These are phyloP conservation scores for Colletotrichum eremochloae DNA, from an alignment of 2,329 filamentous ascomycete genomes.

Conservation along the genomic window DNA sequence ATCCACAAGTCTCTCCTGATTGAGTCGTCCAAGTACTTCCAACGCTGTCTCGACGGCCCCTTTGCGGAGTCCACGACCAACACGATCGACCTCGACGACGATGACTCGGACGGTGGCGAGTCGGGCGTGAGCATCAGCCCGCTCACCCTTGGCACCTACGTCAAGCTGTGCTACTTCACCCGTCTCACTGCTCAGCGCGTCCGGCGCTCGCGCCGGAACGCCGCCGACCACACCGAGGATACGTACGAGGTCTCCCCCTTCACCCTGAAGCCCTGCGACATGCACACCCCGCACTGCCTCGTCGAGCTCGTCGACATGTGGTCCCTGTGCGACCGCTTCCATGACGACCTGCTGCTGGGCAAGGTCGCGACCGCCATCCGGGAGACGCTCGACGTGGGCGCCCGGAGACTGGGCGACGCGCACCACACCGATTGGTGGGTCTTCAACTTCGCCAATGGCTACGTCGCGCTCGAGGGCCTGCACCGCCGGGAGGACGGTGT, in stretches of 20 bases:
- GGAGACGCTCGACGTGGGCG: slow-evolving; percentile 34
- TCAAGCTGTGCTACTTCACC: slow-evolving; percentile 39
- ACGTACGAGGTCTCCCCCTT: slow-evolving; percentile 37
- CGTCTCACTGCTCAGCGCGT: slow-evolving; percentile 35
- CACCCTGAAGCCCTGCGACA: slow-evolving; percentile 37
- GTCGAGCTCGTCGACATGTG: slow-evolving; percentile 35
- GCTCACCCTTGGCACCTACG: slow-evolving; percentile 32
- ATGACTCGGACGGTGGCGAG: slow-evolving; percentile 1
- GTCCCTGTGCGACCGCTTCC: slow-evolving; percentile 35
- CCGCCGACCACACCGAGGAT: slow-evolving; percentile 29
- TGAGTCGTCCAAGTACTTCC: slow-evolving; percentile 40
- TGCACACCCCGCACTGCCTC: slow-evolving; percentile 34
- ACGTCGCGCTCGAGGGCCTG: slow-evolving; percentile 26
- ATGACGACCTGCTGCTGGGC: slow-evolving; percentile 34
- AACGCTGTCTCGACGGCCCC: slow-evolving; percentile 36
- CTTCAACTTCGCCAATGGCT: slow-evolving; percentile 29
- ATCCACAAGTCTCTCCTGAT: slow-evolving; percentile 36
- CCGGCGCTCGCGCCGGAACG: slow-evolving; percentile 26
- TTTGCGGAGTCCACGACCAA: slow-evolving; percentile 32
- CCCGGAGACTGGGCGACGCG: slow-evolving; percentile 13
- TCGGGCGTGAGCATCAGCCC: slow-evolving; percentile 16
- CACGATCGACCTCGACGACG: slow-evolving; percentile 36
- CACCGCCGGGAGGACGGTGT: slow-evolving; percentile 29
- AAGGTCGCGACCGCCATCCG: slow-evolving; percentile 36
- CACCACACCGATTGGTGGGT: slow-evolving; percentile 36